Evolutionary conservation across 2,329 filamentous ascomycete species (phyloP), one percentile per base, ranked within the genome.

Genomic region (Xylaria sp.): DNA sequence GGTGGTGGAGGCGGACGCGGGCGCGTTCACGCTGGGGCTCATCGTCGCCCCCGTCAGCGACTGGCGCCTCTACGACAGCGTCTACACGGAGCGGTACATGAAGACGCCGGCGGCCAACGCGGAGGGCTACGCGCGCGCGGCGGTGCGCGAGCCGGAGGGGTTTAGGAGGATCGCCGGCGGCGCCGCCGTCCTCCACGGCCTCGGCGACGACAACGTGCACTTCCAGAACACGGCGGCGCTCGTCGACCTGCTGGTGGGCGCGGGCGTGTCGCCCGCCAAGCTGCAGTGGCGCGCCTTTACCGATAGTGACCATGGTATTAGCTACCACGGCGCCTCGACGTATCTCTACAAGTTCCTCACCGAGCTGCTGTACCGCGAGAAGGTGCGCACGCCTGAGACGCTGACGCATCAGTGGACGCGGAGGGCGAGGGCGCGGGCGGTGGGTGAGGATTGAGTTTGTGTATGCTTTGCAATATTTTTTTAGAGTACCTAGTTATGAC

Each of bases 31-130:
- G 0, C 78, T 86, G 7, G 86, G 79, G 0, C 69, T 89, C 8
- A 84, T 87, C 61, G 85, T 84, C 0, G 86, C 86, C 0, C 86
- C 86, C 0, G 85, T 89, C 0, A 78, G 77, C 2, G 87, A 90
- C 71, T 89, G 85, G 84, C 79, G 85, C 1, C 84, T 89, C 72
- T 90, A 90, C 69, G 86, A 90, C 68, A 81, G 78, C 50, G 82
- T 89, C 76, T 90, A 89, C 68, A 88, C 87, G 0, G 87, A 90
- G 69, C 80, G 87, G 9, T 90, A 88, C 72, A 89, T 90, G 86
- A 88, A 88, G 71, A 82, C 77, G 1, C 76, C 79, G 1, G 71
- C 74, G 2, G 70, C 72, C 39, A 89, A 89, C 64, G 72, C 71
- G 0, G 80, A 70, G 0, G 86, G 85, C 24, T 90, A 90, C 71